Conservation (phyloP, 352 stramenopile species). For the Pythium volutum region DNA sequence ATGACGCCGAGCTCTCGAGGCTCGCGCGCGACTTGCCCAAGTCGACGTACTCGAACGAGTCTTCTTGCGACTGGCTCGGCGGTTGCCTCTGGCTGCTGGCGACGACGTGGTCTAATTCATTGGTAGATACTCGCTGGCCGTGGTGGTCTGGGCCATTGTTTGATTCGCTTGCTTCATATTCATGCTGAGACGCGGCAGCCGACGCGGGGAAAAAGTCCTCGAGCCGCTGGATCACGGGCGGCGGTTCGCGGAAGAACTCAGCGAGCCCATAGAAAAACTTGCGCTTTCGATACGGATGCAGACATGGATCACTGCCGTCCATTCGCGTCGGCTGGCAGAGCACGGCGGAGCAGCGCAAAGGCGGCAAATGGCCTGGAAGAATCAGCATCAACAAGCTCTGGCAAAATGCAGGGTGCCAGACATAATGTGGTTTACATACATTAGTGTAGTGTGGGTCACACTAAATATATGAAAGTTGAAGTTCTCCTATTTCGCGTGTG, state of each 20-base stretch:
- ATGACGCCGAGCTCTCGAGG: constrained; percentile 18
- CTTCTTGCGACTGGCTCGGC: constrained; percentile 12
- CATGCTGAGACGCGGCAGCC: neutral
- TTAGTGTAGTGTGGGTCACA: neutral
- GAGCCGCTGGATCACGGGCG: constrained; percentile 32
- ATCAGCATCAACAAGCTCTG: neutral
- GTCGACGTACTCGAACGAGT: constrained; percentile 46
- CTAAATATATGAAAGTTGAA: neutral
- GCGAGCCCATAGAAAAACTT: constrained; percentile 76
- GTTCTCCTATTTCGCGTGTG: too few relatives aligned
- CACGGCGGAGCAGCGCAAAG: neutral
- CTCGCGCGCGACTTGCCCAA: constrained; percentile 32
- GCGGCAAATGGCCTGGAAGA: neutral
- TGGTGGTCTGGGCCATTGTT: neutral
- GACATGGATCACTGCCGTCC: constrained; percentile 8
- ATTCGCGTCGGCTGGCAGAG: neutral
- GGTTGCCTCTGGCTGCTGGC: neutral
- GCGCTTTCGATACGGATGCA: constrained; percentile 69
- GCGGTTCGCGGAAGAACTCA: constrained; percentile 41
- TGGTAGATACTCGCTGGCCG: neutral
- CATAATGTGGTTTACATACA: neutral
- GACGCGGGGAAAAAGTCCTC: constrained; percentile 38
- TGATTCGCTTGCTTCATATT: neutral
- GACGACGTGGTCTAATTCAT: neutral
- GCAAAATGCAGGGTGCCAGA: neutral